phyloP scores from a whole-genome alignment of 2,329 filamentous ascomycete species.

The Paecilomyces sp. region DNA sequence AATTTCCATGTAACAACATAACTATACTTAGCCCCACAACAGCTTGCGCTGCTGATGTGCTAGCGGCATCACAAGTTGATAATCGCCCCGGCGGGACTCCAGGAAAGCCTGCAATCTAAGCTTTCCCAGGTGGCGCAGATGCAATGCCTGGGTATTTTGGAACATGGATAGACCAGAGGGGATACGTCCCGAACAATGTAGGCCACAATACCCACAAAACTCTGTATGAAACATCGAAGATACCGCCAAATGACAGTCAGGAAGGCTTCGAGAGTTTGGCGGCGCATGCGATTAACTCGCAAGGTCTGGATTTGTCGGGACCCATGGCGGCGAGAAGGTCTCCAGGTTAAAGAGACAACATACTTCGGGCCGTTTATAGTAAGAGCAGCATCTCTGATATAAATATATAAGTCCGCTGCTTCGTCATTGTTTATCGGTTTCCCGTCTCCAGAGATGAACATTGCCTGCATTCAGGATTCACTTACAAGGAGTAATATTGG shows the following conservation, averaged over 20 bases:
- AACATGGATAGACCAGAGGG: neutral
- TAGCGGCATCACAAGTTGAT: constrained; percentile 2
- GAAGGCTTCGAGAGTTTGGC: neutral
- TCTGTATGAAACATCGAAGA: neutral
- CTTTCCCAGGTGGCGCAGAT: neutral
- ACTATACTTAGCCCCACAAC: constrained; percentile 6
- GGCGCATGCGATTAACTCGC: neutral
- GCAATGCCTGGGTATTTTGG: neutral
- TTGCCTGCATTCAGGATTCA: neutral
- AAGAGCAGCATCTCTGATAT: neutral
- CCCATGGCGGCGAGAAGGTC: neutral
- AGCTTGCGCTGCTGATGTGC: constrained; percentile 8
- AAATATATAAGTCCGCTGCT: neutral
- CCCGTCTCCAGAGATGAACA: neutral
- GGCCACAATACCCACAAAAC: neutral
- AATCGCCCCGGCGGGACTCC: neutral
- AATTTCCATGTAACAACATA: constrained; percentile 29
- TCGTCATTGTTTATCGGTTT: neutral
- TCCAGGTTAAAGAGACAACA: neutral
- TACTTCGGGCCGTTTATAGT: neutral
- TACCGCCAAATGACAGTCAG: neutral
- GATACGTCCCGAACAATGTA: neutral
- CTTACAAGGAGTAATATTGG: neutral
- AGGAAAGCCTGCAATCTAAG: neutral
- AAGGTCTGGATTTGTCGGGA: neutral